phyloP scores from a whole-genome alignment of 2,329 filamentous ascomycete species.

The Scolecobasidium constrictum region DNA sequence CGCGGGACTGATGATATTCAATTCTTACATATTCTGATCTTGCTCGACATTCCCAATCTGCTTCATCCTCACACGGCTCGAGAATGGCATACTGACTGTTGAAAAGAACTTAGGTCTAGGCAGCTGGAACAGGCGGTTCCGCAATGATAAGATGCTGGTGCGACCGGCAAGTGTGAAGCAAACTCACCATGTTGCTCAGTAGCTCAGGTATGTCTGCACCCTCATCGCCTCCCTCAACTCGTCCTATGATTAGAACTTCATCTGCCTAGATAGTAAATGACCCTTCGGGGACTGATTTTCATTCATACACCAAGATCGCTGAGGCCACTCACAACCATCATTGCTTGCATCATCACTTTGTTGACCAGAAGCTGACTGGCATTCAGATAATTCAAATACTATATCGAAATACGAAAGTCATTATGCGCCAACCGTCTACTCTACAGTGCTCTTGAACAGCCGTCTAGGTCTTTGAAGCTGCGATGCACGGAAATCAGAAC shows the following conservation, averaged over 20 bases:
- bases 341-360: too few relatives aligned
- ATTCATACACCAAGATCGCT: constrained; percentile 58
- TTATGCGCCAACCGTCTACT: too few relatives aligned
- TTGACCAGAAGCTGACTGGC: too few relatives aligned
- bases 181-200: too few relatives aligned
- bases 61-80: constrained; percentile 1
- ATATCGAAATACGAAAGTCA: too few relatives aligned
- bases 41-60: neutral
- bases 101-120: constrained; percentile 10
- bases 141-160: neutral
- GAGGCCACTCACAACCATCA: constrained; percentile 32
- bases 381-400: too few relatives aligned
- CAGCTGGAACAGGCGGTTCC: neutral
- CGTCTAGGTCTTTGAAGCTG: too few relatives aligned
- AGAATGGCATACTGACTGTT: constrained; percentile 2
- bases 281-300: constrained; percentile 45
- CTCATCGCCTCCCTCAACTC: constrained; percentile 15
- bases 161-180: neutral
- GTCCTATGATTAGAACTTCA: constrained; percentile 55
- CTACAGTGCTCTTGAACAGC: too few relatives aligned
- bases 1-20: constrained; percentile 70
- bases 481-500: too few relatives aligned
- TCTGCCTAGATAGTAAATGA: constrained; percentile 62
- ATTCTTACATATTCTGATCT: constrained; percentile 98
- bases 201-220: neutral